Evolutionary conservation across 1,139 yeast species (phyloP), one percentile per base, ranked within the genome.

Genomic region (Hansenula sp.): DNA sequence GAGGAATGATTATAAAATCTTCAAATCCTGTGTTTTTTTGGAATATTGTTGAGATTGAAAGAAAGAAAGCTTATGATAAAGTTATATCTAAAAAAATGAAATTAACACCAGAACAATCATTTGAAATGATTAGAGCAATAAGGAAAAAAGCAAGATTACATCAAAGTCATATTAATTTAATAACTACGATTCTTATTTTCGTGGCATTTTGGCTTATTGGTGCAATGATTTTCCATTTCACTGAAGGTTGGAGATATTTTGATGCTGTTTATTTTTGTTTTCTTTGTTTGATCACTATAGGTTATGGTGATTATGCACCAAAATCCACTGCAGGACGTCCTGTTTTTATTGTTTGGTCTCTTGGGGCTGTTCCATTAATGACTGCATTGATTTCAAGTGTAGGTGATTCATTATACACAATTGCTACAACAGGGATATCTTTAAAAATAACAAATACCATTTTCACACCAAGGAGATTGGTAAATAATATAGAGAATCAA

Each of bases 311-410:
- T 52, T 80, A 66, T 52, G 69, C 79, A 0, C 95, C 95, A 0
- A 45, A 43, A 3, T 60, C 81, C 0, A 63, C 79, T 1, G 79
- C 85, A 8, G 95, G 95, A 0, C 64, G 85, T 34, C 75, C 82
- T 1, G 78, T 87, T 50, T 88, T 87, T 54, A 78, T 85, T 11
- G 61, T 77, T 4, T 88, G 96, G 95, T 83, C 90, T 0, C 60
- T 87, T 19, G 68, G 79, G 7, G 95, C 96, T 0, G 83, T 88
- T 14, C 96, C 96, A 0, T 66, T 87, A 44, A 87, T 88, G 94
- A 84, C 96, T 0, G 81, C 83, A 16, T 67, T 88, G 37, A 78
- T 88, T 29, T 82, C 92, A 2, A 79, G 78, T 42, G 65, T 83
- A 35, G 86, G 90, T 44, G 94, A 84, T 52, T 63, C 77, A 7